Base-by-base conservation (phyloP, 306 rosid genomes). In the Prunus fruticosa region DNA sequence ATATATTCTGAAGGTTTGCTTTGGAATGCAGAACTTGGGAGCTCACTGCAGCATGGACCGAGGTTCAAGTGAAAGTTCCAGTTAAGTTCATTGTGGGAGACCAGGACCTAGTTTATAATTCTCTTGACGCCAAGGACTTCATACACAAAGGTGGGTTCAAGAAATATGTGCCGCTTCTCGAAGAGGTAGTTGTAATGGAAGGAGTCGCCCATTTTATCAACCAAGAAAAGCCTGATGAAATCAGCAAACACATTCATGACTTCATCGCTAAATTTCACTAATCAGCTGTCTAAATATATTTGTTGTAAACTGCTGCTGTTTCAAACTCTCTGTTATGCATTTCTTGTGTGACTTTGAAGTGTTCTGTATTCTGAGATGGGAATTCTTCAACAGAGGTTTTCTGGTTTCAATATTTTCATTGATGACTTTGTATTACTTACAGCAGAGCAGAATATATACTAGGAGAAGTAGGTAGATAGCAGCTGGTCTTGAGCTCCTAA, bases 71-170 rank as follows among this genome's bases (percentile, higher is more conserved):
- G 3, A 84, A 83, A 69, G 90, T 90, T 30, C 93, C 94, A 2
- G 92, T 82, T 2, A 89, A 90, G 89, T 89, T 83, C 49, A 83
- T 93, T 6, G 91, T 89, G 67, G 96, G 97, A n/a, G 94, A 93
- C 51, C 49, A 75, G 18, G 97, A 90, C 85, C 79, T 87, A 72
- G 84, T 89, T 3, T 89, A 87, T 18, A 86, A 86, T 47, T 84
- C 86, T 23, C 82, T 79, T 1, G 89, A 92, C 0, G 38, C 51
- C 0, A 81, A 86, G 88, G 96, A 90, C 52, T 93, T 84, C 78
- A 82, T 90, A 63, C 87, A 86, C 47, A 87, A 85, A 22, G 97
- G 97, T 27, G 97, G 87, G 49, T 72, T 90, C 62, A 87, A 90
- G 83, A 86, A 67, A 75, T 71, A 77, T 50, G 91, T 89, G 72